Conservation (phyloP, 1,284 basidiomycete species). For the Vanrija humicola region DNA sequence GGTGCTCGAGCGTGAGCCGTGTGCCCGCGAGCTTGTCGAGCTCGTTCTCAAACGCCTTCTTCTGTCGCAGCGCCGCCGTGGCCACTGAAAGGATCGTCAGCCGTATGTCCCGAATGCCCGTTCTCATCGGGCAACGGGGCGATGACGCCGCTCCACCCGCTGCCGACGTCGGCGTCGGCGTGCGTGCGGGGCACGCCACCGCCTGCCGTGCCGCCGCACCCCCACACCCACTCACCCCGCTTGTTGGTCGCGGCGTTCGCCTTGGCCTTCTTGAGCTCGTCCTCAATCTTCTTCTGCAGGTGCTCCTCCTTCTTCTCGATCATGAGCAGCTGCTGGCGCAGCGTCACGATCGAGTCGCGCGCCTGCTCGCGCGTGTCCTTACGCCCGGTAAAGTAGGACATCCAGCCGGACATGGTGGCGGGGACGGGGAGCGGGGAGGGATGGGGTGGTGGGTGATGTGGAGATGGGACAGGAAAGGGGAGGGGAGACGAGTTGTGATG, state of each 20-base stretch:
- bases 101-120: too few species aligned
- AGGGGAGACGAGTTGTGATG: neutral
- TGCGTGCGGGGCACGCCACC: neutral
- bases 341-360: conserved; percentile 77
- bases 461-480: neutral
- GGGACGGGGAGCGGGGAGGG: neutral
- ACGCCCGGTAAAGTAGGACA: conserved; percentile 68
- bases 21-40: conserved; percentile 82
- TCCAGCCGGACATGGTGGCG: conserved; percentile 75
- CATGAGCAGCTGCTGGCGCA: conserved; percentile 86
- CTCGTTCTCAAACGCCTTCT: conserved; percentile 81
- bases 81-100: conserved; percentile 57
- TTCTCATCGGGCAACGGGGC: neutral
- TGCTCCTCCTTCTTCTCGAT: conserved; percentile 99
- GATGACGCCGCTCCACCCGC: neutral
- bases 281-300: conserved; percentile 94
- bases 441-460: neutral
- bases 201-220: too few species aligned
- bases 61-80: conserved; percentile 85
- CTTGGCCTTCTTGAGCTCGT: conserved; percentile 86
- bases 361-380: conserved; percentile 74
- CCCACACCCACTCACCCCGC: conserved; percentile 63
- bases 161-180: neutral
- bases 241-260: conserved; percentile 93
- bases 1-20: conserved; percentile 89